Evolutionary conservation across 2,329 filamentous ascomycete genomes (phyloP), one percentile per base, ranked within the genome.

Genomic region (Rhexocercosporidium sp.): DNA sequence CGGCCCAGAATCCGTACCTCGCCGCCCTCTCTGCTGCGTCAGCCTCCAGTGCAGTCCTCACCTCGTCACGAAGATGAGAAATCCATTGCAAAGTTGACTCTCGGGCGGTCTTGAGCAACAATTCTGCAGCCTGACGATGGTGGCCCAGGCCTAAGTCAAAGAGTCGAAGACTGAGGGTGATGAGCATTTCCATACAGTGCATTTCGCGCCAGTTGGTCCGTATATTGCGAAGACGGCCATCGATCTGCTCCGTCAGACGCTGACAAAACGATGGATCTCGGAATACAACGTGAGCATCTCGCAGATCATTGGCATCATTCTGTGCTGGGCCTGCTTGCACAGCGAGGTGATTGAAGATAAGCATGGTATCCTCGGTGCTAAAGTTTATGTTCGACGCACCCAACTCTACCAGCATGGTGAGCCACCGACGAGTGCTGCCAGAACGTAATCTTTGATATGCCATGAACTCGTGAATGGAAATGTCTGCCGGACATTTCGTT

Each of bases 311-410:
- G 3, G 70, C 37, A 0, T 73, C 62, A 3, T 71, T 37, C 0
- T 72, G 66, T 6, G 56, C n/a, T 18, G 87, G 87, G 0, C 90
- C 90, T 1, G 81, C 82, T 69, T 91, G 85, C 0, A 84, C 69
- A 0, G 82, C 79, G 1, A 91, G 77, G 14, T 86, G 84, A 1
- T 79, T 77, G 3, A 92, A 74, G 0, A 90, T 70, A 0, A 78
- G 67, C 53, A 81, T 81, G 0, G 85, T 85, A 0, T 83, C 80
- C 44, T 85, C 81, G 0, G 81, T 82, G 34, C 84, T 86, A 70
- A 91, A 86, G 69, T 90, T 90, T 14, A 92, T 64, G 66, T 84
- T 85, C 0, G 83, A 81, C 3, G 82, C 81, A 0, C 80, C 83
- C 5, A 88, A 70, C 70, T 88, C 84, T 1, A 80, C 69, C 0